Conservation (phyloP, 768 basidiomycete species). For the Naganishia randhawae region DNA sequence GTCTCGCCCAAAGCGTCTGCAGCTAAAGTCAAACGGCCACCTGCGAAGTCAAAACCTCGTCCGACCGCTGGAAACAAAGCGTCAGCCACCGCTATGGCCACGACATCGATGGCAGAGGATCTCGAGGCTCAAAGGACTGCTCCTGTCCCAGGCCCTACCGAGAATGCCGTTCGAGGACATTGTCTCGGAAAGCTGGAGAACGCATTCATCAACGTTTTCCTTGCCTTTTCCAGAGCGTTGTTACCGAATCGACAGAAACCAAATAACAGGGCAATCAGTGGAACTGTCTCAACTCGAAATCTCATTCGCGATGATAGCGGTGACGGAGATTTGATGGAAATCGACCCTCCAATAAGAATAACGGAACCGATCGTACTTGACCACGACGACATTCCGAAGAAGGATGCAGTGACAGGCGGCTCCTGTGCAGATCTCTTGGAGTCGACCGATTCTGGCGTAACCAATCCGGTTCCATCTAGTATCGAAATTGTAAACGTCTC, state of each 20-base stretch:
- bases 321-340: constrained; percentile 14
- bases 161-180: constrained; percentile 12
- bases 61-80: not conserved
- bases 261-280: not conserved
- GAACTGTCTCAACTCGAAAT: not conserved
- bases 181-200: constrained; percentile 13
- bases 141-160: not conserved
- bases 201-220: constrained; percentile 19
- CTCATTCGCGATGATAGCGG: not conserved
- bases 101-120: not conserved
- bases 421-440: not conserved
- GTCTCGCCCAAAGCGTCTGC: constrained; percentile 3
- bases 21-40: not conserved
- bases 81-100: constrained; percentile 38
- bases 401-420: not conserved
- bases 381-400: not conserved
- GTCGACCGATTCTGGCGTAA: not conserved
- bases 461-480: constrained; percentile 1
- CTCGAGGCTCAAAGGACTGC: constrained; percentile 1
- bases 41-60: not conserved
- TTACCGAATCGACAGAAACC: not conserved
- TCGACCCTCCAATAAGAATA: constrained; percentile 6
- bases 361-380: constrained; percentile 17
- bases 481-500: not conserved
- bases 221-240: not conserved